phyloP scores from a whole-genome alignment of 768 basidiomycete species.

The Pulveroboletus sp. region DNA sequence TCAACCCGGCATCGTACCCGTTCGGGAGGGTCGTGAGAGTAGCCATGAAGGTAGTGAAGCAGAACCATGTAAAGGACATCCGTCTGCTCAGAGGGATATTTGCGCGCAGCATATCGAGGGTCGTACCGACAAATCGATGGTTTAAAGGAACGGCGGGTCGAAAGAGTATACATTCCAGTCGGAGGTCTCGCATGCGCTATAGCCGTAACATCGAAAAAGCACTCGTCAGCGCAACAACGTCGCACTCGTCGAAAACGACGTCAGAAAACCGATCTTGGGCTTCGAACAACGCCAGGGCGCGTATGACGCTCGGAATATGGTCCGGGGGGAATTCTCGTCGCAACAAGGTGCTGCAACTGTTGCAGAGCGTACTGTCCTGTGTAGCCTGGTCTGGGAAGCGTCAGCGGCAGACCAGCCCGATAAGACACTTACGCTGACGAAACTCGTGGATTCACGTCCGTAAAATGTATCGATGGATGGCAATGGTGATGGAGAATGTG shows the following conservation, averaged over 20 bases:
- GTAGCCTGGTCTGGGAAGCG: neutral
- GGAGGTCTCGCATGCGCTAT: neutral
- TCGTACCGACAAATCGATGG: constrained; percentile 1
- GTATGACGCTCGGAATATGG: constrained; percentile 21
- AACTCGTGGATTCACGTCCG: constrained; percentile 2
- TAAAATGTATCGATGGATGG: constrained; percentile 1
- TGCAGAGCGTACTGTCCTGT: constrained; percentile 15
- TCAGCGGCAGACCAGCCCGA: neutral
- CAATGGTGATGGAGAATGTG: neutral
- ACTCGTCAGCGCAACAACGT: constrained; percentile 13
- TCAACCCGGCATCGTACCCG: neutral
- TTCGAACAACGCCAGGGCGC: constrained; percentile 17
- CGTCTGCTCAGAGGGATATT: neutral
- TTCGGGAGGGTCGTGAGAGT: neutral
- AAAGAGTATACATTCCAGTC: neutral
- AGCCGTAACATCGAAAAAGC: constrained; percentile 22
- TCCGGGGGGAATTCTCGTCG: constrained; percentile 14
- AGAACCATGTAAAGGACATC: neutral
- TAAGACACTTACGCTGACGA: constrained; percentile 8
- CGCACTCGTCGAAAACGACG: constrained; percentile 9
- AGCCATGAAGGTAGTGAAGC: neutral
- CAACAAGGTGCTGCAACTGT: constrained; percentile 11
- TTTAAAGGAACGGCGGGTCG: neutral
- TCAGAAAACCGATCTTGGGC: constrained; percentile 5
- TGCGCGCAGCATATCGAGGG: neutral